Evolutionary conservation across 129 eudicot genomes (phyloP).

Genomic region (Chrysanthemum lavandulifolium): DNA sequence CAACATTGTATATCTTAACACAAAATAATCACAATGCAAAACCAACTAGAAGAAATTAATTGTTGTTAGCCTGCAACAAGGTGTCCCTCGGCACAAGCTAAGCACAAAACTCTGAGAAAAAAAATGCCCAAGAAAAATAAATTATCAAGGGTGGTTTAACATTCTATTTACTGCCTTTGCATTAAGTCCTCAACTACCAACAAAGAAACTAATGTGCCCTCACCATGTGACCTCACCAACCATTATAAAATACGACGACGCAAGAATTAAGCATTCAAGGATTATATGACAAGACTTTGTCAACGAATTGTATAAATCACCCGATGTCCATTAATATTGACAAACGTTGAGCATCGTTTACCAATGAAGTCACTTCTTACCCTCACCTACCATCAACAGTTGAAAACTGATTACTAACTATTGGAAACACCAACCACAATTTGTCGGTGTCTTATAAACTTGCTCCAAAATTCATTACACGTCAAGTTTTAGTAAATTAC

Average conservation of each 20-base stretch:
- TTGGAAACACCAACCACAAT: constrained; percentile 20
- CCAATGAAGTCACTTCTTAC: not conserved
- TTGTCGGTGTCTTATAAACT: constrained; percentile 22
- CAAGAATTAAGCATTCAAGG: constrained; percentile 2
- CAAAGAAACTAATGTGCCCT: constrained; percentile 1
- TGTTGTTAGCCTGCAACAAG: constrained; percentile 5
- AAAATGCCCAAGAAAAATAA: constrained; percentile 2
- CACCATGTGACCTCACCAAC: constrained; percentile 10
- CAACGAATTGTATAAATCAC: constrained; percentile 1
- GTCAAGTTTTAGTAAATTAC: constrained; percentile 8
- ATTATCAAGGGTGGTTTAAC: not conserved
- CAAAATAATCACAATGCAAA: constrained; percentile 14
- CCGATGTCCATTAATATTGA: constrained; percentile 17
- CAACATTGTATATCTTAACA: constrained; percentile 9
- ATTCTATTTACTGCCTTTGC: constrained; percentile 2
- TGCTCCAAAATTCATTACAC: not conserved
- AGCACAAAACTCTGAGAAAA: not conserved
- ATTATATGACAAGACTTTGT: not conserved
- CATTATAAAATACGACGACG: not conserved
- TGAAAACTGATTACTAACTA: constrained; percentile 19
- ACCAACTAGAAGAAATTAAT: not conserved
- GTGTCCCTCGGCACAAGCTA: constrained; percentile 9
- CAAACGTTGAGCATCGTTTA: not conserved
- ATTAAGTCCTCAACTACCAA: constrained; percentile 13
- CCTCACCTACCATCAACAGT: constrained; percentile 21